A percentile compares a stretch with the other conserved stretches of the same genome.
Conservation (phyloP, 805 yeast species). For the Wickerhamomyces kurtzmanii region DNA sequence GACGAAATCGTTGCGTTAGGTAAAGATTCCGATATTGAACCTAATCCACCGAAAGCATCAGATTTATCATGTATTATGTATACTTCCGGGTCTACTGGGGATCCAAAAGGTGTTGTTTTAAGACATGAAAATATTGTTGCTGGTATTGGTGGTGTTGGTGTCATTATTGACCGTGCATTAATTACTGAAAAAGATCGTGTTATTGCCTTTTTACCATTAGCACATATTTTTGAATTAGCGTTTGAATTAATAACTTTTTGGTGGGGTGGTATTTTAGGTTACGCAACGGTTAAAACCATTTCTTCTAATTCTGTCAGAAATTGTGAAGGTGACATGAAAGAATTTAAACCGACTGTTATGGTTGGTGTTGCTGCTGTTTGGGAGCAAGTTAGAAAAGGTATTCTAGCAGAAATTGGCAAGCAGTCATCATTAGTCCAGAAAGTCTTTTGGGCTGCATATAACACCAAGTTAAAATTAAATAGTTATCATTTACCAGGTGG, state of each 20-base stretch:
- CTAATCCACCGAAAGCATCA: constrained; percentile 33
- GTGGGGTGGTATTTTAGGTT: constrained; percentile 90
- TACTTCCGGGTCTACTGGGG: constrained; percentile 72
- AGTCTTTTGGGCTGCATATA: constrained; percentile 82
- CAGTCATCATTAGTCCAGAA: constrained; percentile 61
- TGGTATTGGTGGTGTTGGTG: constrained; percentile 76
- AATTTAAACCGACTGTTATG: constrained; percentile 87
- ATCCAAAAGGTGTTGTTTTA: constrained; percentile 70
- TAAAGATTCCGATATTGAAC: constrained; percentile 25
- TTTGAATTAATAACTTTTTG: constrained; percentile 71
- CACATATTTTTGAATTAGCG: constrained; percentile 89
- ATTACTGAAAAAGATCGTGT: constrained; percentile 57
- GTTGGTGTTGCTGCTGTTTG: constrained; percentile 99
- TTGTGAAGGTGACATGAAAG: constrained; percentile 81
- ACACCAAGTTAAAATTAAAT: constrained; percentile 57
- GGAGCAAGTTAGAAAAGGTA: constrained; percentile 94
- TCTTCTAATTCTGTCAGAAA: constrained; percentile 74
- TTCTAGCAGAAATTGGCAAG: constrained; percentile 61
- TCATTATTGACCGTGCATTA: constrained; percentile 41
- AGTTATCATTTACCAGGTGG: constrained; percentile 70
- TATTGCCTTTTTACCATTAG: constrained; percentile 87
- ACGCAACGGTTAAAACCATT: constrained; percentile 87
- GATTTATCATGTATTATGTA: constrained; percentile 57
- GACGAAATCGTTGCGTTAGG: constrained; percentile 65
- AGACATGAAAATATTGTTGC: constrained; percentile 63